These are phyloP conservation scores for Fusarium stilboides DNA, from an alignment of 2,329 filamentous ascomycete genomes.

Conservation along the genomic window DNA sequence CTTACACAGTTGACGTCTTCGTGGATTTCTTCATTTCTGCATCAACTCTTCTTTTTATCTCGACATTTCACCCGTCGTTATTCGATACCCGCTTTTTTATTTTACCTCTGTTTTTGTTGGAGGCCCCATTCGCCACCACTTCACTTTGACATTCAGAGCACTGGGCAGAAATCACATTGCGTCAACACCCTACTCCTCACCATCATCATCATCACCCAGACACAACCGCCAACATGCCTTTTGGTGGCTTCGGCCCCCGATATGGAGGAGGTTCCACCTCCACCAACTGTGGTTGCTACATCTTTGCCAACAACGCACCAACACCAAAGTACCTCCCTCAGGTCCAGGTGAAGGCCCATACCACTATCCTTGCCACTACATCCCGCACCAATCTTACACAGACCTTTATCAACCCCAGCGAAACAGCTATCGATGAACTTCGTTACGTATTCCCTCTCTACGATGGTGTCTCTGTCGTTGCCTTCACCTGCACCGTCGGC, in stretches of 20 bases:
- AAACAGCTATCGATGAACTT: constrained; percentile 59
- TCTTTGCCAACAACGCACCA: constrained; percentile 41
- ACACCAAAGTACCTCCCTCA: constrained; percentile 68
- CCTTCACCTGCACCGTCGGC: constrained; percentile 76
- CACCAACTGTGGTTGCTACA: constrained; percentile 56
- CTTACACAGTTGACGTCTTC: not conserved
- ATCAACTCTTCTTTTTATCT: not conserved
- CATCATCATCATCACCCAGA: not conserved
- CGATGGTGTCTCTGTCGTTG: constrained; percentile 79
- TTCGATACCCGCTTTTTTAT: not conserved
- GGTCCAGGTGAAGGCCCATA: constrained; percentile 69
- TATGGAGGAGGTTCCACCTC: not conserved
- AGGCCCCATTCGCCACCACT: not conserved
- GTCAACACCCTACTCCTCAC: too few species aligned
- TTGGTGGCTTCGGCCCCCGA: not conserved
- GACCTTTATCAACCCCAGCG: constrained; percentile 73
- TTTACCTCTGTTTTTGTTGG: not conserved
- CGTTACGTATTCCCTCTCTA: constrained; percentile 80
- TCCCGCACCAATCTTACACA: constrained; percentile 66
- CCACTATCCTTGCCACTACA: constrained; percentile 71
- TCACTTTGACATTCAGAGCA: too few species aligned
- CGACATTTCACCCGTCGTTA: not conserved
- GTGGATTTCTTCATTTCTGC: not conserved
- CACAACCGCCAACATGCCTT: constrained; percentile 6
- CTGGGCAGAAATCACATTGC: too few species aligned